A percentile compares a stretch with the other conserved stretches of the same genome.
Conservation (phyloP, 2,329 filamentous ascomycete genomes). For the Penicillium sclerotigenum region DNA sequence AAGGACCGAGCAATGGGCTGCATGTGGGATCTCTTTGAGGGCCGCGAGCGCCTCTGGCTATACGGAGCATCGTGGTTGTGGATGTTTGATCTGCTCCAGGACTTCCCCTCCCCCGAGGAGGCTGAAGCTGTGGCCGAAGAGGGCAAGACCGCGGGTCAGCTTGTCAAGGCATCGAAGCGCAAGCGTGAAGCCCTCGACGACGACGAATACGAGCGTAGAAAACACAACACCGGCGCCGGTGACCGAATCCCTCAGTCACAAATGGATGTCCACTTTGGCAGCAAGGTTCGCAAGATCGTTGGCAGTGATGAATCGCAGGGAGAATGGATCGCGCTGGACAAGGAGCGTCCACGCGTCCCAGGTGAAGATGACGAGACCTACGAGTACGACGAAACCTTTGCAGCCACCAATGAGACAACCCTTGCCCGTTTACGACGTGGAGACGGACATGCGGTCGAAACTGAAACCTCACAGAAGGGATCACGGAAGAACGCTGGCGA, state of each 20-base stretch:
- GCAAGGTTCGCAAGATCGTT: constrained; percentile 49
- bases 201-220: constrained; percentile 43
- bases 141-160: constrained; percentile 19
- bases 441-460: constrained; percentile 18
- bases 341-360: constrained; percentile 22
- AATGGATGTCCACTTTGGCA: constrained; percentile 43
- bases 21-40: constrained; percentile 68
- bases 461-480: constrained; percentile 22
- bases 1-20: constrained; percentile 79
- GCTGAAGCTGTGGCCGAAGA: constrained; percentile 26
- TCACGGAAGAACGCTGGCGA: constrained; percentile 16
- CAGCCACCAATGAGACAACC: constrained; percentile 28
- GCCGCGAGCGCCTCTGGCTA: constrained; percentile 70
- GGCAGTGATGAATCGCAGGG: constrained; percentile 37
- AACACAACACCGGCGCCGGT: constrained; percentile 55
- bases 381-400: constrained; percentile 34
- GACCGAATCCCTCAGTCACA: constrained; percentile 49
- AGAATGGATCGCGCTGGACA: constrained; percentile 36
- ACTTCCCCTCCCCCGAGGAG: constrained; percentile 53
- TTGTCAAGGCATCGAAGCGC: constrained; percentile 37
- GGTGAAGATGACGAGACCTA: constrained; percentile 35
- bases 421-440: constrained; percentile 35
- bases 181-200: constrained; percentile 41
- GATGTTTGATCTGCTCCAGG: constrained; percentile 81
- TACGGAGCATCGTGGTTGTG: constrained; percentile 83